Evolutionary conservation across 1,284 basidiomycete genomes (phyloP).

Genomic region (Naganishia cerealis): DNA sequence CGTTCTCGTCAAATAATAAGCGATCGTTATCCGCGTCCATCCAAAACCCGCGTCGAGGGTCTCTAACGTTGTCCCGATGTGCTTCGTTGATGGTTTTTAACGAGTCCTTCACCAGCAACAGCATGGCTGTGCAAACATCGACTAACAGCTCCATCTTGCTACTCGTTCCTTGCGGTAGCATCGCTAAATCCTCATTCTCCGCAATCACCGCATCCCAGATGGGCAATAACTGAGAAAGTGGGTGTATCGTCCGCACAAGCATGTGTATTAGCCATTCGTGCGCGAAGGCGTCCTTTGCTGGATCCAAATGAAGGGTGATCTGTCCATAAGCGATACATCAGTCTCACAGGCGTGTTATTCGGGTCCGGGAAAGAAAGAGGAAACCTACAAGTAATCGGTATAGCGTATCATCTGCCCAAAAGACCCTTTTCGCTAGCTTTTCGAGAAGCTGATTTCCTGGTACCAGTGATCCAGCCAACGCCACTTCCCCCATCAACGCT

Average conservation of each 20-base stretch:
- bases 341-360: background rate
- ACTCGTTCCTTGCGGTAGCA: slow-evolving; percentile 31
- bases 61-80: background rate
- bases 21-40: slow-evolving; percentile 9
- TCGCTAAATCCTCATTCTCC: slow-evolving; percentile 39
- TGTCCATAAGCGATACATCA: background rate
- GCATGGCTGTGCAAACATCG: slow-evolving; percentile 48
- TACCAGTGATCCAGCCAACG: background rate
- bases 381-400: slow-evolving; percentile 20
- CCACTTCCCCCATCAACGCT: slow-evolving; percentile 38
- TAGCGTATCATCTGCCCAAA: slow-evolving; percentile 29
- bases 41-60: slow-evolving; percentile 8
- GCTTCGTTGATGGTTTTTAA: slow-evolving; percentile 3
- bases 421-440: slow-evolving; percentile 14
- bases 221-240: slow-evolving; percentile 37
- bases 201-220: slow-evolving; percentile 52
- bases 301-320: slow-evolving; percentile 42
- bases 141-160: slow-evolving; percentile 45
- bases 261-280: slow-evolving; percentile 45
- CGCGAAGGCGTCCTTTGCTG: slow-evolving; percentile 43
- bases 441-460: background rate
- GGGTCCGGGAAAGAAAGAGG: background rate
- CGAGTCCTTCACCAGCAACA: slow-evolving; percentile 42
- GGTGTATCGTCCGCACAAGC: slow-evolving; percentile 39
- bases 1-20: slow-evolving; percentile 12